Base-by-base conservation (phyloP, 1,284 basidiomycete genomes). In the Schizopora paradoxa region DNA sequence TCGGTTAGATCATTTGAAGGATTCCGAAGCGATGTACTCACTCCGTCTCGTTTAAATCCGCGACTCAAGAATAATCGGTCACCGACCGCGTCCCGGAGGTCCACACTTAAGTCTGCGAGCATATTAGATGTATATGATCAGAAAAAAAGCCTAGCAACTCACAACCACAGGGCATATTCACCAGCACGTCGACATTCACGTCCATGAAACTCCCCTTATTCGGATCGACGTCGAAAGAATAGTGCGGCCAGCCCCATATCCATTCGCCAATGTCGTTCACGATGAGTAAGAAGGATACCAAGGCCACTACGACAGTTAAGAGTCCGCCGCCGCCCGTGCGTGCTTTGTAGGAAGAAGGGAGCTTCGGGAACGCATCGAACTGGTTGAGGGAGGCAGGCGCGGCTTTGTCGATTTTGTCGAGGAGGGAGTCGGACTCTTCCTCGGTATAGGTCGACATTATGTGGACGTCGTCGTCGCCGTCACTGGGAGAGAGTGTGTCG, bases 141-240 rank as follows among this genome's bases (percentile, higher is more conserved):
- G 55, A 41, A 41, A 51, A 27, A 25, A 18, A 6, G 7, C 27
- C 35, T 6, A 47, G 22, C 6, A 4, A 79, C 89, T 67, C 61
- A 95, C 91, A 90, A 65, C 76, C 73, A 67, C 93, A 96, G 1
- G 90, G 92, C 79, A 93, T 96, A 54, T 88, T 88, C 19, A 97
- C 86, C 10, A 90, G 80, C 64, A 95, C 64, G 65, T 97, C 93
- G 44, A 96, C 75, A 62, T 97, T 96, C 51, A 97, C 71, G 54
- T 82, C 78, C 68, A 97, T 70, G 47, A 73, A 79, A 53, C 76
- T 81, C 16, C 67, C 66, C 21, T 73, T 63, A 36, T 76, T 75
- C 16, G 67, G 65, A 59, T 95, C 92, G 42, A 97, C 83, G 50
- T 76, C 80, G 64, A 95, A 97, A 56, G 84, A 80, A 58, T 86